These are phyloP conservation scores for Arabis alpina DNA, from an alignment of 345 rosid species.

Conservation along the genomic window DNA sequence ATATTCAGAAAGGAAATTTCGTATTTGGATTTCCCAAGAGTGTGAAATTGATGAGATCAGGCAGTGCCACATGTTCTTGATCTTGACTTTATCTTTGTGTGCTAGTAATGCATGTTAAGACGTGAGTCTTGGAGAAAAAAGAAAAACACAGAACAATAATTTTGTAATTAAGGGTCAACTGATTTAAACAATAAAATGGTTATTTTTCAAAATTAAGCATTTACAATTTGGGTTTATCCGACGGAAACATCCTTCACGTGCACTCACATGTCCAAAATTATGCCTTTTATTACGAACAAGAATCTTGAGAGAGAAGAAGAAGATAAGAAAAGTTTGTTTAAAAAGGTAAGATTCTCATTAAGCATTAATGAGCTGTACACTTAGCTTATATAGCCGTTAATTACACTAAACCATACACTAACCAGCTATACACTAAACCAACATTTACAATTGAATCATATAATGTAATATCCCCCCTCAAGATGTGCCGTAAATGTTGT, in stretches of 20 bases:
- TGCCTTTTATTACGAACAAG: too few species aligned
- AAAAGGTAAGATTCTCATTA: too few species aligned
- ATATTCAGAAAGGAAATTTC: slow-evolving; percentile 10
- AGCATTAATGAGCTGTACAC: too few species aligned
- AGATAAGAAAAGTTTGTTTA: too few species aligned
- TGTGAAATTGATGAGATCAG: slow-evolving; percentile 36
- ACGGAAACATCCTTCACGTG: slow-evolving; percentile 41
- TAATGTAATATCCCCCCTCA: too few species aligned
- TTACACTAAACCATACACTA: too few species aligned
- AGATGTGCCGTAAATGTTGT: too few species aligned
- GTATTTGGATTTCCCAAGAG: slow-evolving; percentile 8
- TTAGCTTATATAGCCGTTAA: too few species aligned
- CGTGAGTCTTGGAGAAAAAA: neutral
- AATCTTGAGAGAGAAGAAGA: too few species aligned
- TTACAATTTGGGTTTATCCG: slow-evolving; percentile 22
- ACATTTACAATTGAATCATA: too few species aligned
- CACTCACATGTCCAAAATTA: slow-evolving; percentile 35
- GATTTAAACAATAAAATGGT: slow-evolving; percentile 17
- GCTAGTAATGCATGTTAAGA: slow-evolving; percentile 28
- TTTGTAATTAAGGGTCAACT: slow-evolving; percentile 31
- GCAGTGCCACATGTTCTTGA: slow-evolving; percentile 27
- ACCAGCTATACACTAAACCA: too few species aligned
- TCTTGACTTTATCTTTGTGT: slow-evolving; percentile 29
- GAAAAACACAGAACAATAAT: slow-evolving; percentile 12
- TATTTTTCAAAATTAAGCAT: slow-evolving; percentile 7